Base-by-base conservation (phyloP, 805 yeast genomes). In the Lachancea waltii region DNA sequence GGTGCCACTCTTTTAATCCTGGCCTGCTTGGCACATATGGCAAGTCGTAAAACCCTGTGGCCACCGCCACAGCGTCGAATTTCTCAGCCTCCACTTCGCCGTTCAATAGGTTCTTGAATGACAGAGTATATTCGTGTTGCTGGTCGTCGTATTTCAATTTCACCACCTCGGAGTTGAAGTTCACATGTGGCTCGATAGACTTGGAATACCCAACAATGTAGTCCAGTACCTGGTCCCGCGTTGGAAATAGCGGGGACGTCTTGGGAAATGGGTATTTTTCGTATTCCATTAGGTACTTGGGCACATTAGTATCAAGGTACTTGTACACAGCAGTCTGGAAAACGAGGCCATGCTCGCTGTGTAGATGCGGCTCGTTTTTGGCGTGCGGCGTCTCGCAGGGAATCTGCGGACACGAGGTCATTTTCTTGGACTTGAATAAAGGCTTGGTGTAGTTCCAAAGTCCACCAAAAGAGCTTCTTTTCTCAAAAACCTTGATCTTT, bases 301-400 rank as follows among this genome's bases (percentile, higher is more conserved):
- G 77, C 22, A 81, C 75, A 51, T 82, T 82, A 9, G 90, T 79
- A 49, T 78, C 85, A 41, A 82, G 60, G 28, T 63, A 56, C 35
- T 73, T 69, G 55, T 82, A 82, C 40, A 79, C 73, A 0, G 89
- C 75, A 9, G 69, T 60, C 24, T 72, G 70, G 63, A 67, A 70
- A 15, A 70, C 58, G 34, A 60, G 62, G 22, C 55, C 54, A 7
- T 45, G 38, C 17, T 37, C 10, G 33, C 42, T 15, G 30, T 42
- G 15, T 30, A 32, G 20, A 1, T 37, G 28, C 1, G 49, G 42
- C 19, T 29, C 34, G 18, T 33, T 38, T 25, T 36, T 38, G 13
- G 25, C 35, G 22, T 35, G 31, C 7, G 66, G 58, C 24, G 58
- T 51, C n/a, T 45, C 46, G 2, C 67, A 43, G 49, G 66, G 62